Evolutionary conservation across 768 basidiomycete species (phyloP), one percentile per base, ranked within the genome.

Genomic region (Kwoniella mangroviensis): DNA sequence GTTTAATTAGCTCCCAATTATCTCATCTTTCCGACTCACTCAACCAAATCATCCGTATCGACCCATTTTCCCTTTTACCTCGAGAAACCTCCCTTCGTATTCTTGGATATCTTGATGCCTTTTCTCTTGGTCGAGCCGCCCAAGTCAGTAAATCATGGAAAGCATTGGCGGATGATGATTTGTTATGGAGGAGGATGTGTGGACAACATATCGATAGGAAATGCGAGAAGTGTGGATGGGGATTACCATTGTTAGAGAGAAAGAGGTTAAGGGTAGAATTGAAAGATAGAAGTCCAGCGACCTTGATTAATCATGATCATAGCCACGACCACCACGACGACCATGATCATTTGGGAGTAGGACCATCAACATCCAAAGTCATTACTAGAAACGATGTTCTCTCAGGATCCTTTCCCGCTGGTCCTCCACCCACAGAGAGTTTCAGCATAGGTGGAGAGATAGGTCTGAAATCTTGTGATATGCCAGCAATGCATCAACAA

Each of bases 181-280:
- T 94, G 56, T 88, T 99, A 59, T 99, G 97, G 97, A 87, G 91
- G 51, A 90, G 90, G 22, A 98, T 99, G 81, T 98, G 97, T 82
- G 93, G 96, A 80, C 97, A 99, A 81, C 97, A 99, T 72, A 98
- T 99, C 65, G 96, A 96, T 21, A 90, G 94, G 78, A 96, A 94
- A 79, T 99, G 97, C 77, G 89, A 87, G 76, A 97, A 96, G 83
- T 98, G 97, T 75, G 97, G 97, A 2, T 98, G 96, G 95, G 95
- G 94, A 19, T 85, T 99, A 55, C 97, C 97, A 17, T 86, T 97
- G 43, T 86, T 99, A 22, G 92, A 96, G 82, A 57, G 82, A 15
- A 65, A 78, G 19, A 70, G 82, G 55, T 73, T 83, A 52, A 75
- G 78, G 57, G 77, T 75, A 5, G 82, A 83, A 57, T 56, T 82